Percentiles rank a stretch among this genome's conserved stretches.
Conservation (phyloP, 176 grass and related monocot species). For the Aechmea fasciata region DNA sequence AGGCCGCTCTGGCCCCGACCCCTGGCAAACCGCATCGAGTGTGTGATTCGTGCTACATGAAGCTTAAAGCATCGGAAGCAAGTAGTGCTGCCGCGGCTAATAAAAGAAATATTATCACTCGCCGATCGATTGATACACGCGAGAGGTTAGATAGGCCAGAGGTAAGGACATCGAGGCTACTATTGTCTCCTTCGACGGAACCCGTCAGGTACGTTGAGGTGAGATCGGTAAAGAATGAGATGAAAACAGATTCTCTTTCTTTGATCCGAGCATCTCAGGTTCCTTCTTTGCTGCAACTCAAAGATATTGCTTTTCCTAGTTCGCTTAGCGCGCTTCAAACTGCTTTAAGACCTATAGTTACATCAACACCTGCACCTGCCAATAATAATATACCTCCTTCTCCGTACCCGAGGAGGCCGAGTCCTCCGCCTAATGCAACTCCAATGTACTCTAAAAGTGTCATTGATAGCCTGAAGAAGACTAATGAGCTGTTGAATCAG, state of each 20-base stretch:
- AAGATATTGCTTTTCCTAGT: slow-evolving; percentile 44
- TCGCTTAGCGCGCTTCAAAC: slow-evolving; percentile 49
- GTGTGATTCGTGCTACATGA: slow-evolving; percentile 87
- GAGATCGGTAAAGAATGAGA: slow-evolving; percentile 49
- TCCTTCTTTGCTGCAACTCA: slow-evolving; percentile 49
- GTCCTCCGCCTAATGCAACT: slow-evolving; percentile 26
- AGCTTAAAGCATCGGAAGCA: slow-evolving; percentile 65
- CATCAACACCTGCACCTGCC: slow-evolving; percentile 35
- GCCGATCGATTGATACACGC: slow-evolving; percentile 55
- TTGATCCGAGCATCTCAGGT: slow-evolving; percentile 49
- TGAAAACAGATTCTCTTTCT: slow-evolving; percentile 44
- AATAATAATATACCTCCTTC: slow-evolving; percentile 34
- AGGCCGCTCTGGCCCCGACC: slow-evolving; percentile 74
- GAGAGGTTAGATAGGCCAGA: slow-evolving; percentile 51
- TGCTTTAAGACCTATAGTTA: slow-evolving; percentile 51
- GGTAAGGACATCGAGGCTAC: slow-evolving; percentile 52
- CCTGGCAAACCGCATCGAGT: slow-evolving; percentile 93
- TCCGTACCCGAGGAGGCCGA: slow-evolving; percentile 38
- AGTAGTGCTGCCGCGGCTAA: slow-evolving; percentile 17
- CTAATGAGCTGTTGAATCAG: slow-evolving; percentile 51
- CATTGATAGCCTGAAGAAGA: slow-evolving; percentile 51
- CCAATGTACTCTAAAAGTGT: slow-evolving; percentile 35
- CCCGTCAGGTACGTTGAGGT: slow-evolving; percentile 36
- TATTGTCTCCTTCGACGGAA: slow-evolving; percentile 40
- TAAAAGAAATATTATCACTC: slow-evolving; percentile 56